phyloP scores from a whole-genome alignment of 129 eudicot species.

The Cynara cardunculus region DNA sequence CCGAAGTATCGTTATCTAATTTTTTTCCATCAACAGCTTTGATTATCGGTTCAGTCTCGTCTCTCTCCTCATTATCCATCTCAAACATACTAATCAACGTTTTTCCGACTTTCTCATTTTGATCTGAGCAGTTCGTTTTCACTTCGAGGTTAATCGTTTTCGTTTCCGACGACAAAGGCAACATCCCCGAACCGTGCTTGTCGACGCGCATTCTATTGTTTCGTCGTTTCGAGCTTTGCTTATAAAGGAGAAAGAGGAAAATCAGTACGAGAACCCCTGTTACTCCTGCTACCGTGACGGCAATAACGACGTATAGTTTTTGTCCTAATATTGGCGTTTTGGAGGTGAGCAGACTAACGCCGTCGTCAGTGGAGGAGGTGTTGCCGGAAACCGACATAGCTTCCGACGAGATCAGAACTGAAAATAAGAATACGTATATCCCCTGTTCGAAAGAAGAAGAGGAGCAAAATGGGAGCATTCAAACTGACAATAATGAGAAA shows the following conservation, averaged over 20 bases:
- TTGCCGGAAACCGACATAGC: conserved; percentile 39
- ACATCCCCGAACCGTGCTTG: conserved; percentile 29
- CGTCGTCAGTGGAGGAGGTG: conserved; percentile 20
- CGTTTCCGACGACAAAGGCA: conserved; percentile 34
- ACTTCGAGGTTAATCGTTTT: conserved; percentile 21
- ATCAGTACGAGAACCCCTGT: conserved; percentile 25
- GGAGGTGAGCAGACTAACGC: conserved; percentile 15
- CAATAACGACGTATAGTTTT: conserved; percentile 50
- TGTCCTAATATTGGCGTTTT: conserved; percentile 56
- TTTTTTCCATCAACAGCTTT: conserved; percentile 37
- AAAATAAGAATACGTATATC: background rate
- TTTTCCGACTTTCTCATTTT: conserved; percentile 2
- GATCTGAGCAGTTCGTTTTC: conserved; percentile 19
- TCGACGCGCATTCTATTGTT: conserved; percentile 26
- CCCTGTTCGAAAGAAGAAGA: background rate
- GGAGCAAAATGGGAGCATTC: conserved; percentile 11
- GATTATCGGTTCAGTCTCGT: conserved; percentile 6
- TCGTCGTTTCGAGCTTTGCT: conserved; percentile 35
- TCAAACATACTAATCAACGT: conserved; percentile 30
- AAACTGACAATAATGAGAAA: conserved; percentile 21
- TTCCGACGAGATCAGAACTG: conserved; percentile 18
- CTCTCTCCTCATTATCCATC: conserved; percentile 17
- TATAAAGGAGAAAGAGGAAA: conserved; percentile 33
- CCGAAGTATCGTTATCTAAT: conserved; percentile 31
- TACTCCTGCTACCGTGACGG: conserved; percentile 25